phyloP scores from a whole-genome alignment of 768 basidiomycete genomes.

The Leccinum subgranulosum region DNA sequence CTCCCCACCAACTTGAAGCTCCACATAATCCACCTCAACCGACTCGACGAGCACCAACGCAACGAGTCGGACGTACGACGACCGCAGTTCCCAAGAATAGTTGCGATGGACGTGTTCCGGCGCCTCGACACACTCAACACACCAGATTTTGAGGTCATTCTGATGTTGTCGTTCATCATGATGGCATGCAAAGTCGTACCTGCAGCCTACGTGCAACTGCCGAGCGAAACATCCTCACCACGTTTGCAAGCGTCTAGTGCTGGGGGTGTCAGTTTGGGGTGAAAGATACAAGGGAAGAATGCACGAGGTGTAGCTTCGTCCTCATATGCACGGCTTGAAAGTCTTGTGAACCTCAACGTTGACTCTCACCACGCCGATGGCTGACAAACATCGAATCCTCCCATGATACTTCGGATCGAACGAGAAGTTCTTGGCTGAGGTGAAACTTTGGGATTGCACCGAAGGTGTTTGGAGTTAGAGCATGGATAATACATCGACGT shows the following conservation, averaged over 20 bases:
- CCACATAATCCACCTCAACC: constrained; percentile 58
- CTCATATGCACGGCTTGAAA: neutral
- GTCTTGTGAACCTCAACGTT: too few species aligned
- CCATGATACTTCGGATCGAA: neutral
- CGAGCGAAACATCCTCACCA: neutral
- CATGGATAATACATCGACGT: neutral
- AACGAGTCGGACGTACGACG: constrained; percentile 27
- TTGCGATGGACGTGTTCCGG: neutral
- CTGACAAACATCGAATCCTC: neutral
- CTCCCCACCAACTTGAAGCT: constrained; percentile 50
- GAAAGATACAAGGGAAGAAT: neutral
- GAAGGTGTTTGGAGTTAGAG: neutral
- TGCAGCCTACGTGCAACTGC: neutral
- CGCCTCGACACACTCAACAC: neutral
- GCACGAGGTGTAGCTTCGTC: too few species aligned
- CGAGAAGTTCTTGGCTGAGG: neutral
- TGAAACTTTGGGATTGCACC: neutral
- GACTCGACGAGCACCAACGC: constrained; percentile 76
- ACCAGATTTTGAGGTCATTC: neutral
- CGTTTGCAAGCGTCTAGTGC: neutral
- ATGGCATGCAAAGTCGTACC: neutral
- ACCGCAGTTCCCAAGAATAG: neutral
- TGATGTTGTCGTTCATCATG: neutral
- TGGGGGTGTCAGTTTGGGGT: neutral
- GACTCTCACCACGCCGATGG: neutral